Base-by-base conservation (phyloP, 2,329 filamentous ascomycete species). In the Colletotrichum plurivorum region DNA sequence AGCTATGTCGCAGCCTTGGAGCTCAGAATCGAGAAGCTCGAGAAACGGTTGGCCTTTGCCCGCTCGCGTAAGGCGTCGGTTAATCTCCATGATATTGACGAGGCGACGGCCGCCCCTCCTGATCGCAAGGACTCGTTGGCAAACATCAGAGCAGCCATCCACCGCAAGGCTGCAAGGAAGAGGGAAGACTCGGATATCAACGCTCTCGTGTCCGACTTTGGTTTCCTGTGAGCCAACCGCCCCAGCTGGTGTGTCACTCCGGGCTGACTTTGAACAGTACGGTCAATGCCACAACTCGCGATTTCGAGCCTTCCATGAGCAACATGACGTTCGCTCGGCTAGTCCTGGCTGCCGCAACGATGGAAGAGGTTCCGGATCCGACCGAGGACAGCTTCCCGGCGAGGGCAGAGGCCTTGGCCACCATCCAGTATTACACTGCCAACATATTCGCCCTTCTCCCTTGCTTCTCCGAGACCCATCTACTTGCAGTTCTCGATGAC, bases 1-100 rank as follows among this genome's bases (percentile, higher is more conserved):
- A 92, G 90, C 81, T 99, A 98, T 85, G 95, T 98, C 52, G 94
- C 95, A 8, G 97, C 95, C 0, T 87, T 99, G n/a, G 95, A 98
- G 79, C 90, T 95, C 16, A 91, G 93, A 67, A 92, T 97, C 73
- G 95, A 98, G 79, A 94, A 93, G 80, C 88, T 98, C 9, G 93
- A 97, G 80, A 92, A 90, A 77, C 90, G 91, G 66, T 87, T 98
- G 54, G 85, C 88, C 41, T 92, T 90, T 80, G 91, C 91, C 59
- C 86, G 89, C 74, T 89, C 90, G 20, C 90, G 92, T 72, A 94
- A 93, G 73, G 91, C 89, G 13, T 93, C 92, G 4, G 85, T 93
- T 16, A 84, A 88, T 25, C 86, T 92, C 74, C 85, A 91, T 73
- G 91, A 93, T 70, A 82, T 84, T 13, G 91, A 90, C 59, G 76